Conservation (phyloP, 148 eudicot genomes). For the Pouteria glomerata region DNA sequence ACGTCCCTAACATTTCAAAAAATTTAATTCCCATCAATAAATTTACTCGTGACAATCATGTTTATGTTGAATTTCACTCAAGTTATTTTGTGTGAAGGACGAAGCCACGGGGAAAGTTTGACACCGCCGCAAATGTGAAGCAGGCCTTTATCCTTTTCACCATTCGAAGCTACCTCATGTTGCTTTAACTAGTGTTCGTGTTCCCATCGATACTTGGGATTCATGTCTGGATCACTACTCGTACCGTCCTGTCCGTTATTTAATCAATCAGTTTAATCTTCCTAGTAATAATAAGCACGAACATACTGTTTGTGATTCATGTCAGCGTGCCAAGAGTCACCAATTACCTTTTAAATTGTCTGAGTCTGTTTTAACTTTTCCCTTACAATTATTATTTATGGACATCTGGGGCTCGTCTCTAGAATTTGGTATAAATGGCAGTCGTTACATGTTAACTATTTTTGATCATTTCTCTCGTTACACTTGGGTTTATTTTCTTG, state of each 20-base stretch:
- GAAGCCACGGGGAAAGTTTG: background rate
- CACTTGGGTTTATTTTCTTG: background rate
- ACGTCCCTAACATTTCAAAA: background rate
- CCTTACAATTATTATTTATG: background rate
- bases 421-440: background rate
- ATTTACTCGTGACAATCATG: background rate
- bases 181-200: background rate
- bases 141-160: background rate
- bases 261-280: background rate
- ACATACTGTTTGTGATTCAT: background rate
- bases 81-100: background rate
- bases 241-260: background rate
- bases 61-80: background rate
- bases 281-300: background rate
- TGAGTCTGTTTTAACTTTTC: background rate
- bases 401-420: background rate
- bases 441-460: background rate
- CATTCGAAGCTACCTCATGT: background rate
- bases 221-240: background rate
- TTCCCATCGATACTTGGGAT: background rate
- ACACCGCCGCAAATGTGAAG: background rate
- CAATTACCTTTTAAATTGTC: background rate
- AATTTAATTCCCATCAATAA: background rate
- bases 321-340: background rate
- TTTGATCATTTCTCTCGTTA: background rate